Percentiles rank a stretch among this genome's conserved stretches.
Conservation (phyloP, 2,329 filamentous ascomycete species). For the Ascochyta lentis region DNA sequence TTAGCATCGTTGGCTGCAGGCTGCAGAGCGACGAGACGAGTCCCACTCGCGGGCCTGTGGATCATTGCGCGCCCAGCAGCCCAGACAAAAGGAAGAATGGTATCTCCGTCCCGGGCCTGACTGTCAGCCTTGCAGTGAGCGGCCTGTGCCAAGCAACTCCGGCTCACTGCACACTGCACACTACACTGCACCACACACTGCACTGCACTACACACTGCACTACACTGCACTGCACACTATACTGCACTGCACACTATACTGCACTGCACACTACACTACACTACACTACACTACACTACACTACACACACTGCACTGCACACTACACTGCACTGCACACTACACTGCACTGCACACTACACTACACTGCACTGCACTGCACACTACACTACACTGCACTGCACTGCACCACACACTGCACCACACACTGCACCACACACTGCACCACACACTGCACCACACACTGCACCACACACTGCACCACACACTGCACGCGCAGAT, state of each 20-base stretch:
- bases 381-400: too few relatives aligned
- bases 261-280: too few relatives aligned
- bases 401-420: too few relatives aligned
- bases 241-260: too few relatives aligned
- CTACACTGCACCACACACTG: background rate
- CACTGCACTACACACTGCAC: too few relatives aligned
- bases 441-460: background rate
- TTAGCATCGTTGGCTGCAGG: too few relatives aligned
- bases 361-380: background rate
- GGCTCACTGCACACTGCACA: background rate
- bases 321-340: background rate
- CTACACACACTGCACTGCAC: too few relatives aligned
- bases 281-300: too few relatives aligned
- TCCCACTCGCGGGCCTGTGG: background rate
- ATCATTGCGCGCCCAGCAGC: background rate
- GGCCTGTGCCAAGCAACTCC: conserved; percentile 17
- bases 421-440: background rate
- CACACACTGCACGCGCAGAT: background rate
- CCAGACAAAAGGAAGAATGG: background rate
- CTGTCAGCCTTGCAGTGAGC: background rate
- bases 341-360: background rate
- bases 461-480: background rate
- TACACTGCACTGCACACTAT: too few relatives aligned
- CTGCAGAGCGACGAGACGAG: background rate
- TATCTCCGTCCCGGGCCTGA: background rate